Evolutionary conservation across 2,329 filamentous ascomycete genomes (phyloP).

Genomic region (Beauveria rudraprayagi): DNA sequence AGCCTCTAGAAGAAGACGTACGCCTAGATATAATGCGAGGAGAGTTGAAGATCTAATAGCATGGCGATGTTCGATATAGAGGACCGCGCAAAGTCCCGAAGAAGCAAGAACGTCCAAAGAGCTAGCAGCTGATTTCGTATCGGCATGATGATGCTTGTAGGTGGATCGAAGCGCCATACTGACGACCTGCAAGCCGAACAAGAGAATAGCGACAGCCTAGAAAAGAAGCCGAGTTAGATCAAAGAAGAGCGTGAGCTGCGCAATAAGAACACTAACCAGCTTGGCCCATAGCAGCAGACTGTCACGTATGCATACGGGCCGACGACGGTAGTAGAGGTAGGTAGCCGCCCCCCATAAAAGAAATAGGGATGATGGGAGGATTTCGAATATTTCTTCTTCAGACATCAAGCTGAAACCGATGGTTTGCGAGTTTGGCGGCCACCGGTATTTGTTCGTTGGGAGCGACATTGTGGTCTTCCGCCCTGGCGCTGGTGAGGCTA

Average conservation of each 20-base stretch:
- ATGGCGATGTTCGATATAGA: not conserved
- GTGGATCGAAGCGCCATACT: not conserved
- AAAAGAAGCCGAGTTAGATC: too few species aligned
- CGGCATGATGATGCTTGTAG: not conserved
- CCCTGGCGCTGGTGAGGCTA: too few species aligned
- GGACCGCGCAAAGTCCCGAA: not conserved
- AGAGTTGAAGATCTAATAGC: not conserved
- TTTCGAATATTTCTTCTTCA: not conserved
- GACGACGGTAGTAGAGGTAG: not conserved
- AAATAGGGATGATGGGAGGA: not conserved
- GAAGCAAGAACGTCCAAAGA: not conserved
- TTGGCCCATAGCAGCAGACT: not conserved
- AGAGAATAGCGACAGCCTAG: too few species aligned
- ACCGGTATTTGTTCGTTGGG: too few species aligned
- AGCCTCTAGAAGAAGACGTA: not conserved
- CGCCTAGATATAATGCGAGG: not conserved
- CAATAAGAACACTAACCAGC: not conserved
- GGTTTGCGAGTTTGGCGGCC: too few species aligned
- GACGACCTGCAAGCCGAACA: too few species aligned
- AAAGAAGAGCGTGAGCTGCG: too few species aligned
- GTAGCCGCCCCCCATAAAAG: not conserved
- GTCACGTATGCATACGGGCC: not conserved
- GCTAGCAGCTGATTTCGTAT: not conserved
- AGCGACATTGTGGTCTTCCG: too few species aligned
- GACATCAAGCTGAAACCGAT: not conserved